Conservation (phyloP, 371 early-diverging fungal species). For the Coemansia linderi region DNA sequence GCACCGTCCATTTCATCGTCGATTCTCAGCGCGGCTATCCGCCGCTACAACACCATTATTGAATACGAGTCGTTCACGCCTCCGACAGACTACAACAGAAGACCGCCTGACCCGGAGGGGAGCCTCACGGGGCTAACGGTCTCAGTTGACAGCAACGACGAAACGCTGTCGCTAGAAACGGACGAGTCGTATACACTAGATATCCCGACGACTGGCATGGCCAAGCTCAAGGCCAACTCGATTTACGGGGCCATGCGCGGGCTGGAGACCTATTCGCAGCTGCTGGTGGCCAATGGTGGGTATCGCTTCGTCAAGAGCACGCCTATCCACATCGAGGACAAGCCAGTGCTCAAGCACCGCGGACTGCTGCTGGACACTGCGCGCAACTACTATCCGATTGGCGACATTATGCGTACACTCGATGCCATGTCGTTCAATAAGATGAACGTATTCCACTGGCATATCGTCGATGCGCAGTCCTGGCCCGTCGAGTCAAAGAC, state of each 20-base stretch:
- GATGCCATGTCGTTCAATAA: conserved; percentile 81
- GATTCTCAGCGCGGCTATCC: conserved; percentile 29
- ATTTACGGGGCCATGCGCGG: conserved; percentile 78
- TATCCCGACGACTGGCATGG: conserved; percentile 58
- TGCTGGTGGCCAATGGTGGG: conserved; percentile 57
- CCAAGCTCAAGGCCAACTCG: conserved; percentile 62
- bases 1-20: conserved; percentile 13
- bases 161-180: conserved; percentile 55
- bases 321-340: conserved; percentile 69
- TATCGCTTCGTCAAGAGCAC: conserved; percentile 57
- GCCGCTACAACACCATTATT: conserved; percentile 44
- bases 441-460: conserved; percentile 86
- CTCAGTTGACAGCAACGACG: conserved; percentile 23
- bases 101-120: background rate
- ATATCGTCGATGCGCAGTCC: conserved; percentile 76
- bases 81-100: conserved; percentile 48
- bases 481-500: conserved; percentile 72
- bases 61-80: conserved; percentile 34
- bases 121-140: conserved; percentile 25
- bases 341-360: conserved; percentile 72
- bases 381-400: conserved; percentile 73
- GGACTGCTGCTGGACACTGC: conserved; percentile 76
- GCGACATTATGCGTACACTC: conserved; percentile 63
- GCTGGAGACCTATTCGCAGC: conserved; percentile 73
- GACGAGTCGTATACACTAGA: conserved; percentile 76